These are phyloP conservation scores for Aureobasidium pullulans DNA, from an alignment of 2,329 filamentous ascomycete species.

Conservation along the genomic window DNA sequence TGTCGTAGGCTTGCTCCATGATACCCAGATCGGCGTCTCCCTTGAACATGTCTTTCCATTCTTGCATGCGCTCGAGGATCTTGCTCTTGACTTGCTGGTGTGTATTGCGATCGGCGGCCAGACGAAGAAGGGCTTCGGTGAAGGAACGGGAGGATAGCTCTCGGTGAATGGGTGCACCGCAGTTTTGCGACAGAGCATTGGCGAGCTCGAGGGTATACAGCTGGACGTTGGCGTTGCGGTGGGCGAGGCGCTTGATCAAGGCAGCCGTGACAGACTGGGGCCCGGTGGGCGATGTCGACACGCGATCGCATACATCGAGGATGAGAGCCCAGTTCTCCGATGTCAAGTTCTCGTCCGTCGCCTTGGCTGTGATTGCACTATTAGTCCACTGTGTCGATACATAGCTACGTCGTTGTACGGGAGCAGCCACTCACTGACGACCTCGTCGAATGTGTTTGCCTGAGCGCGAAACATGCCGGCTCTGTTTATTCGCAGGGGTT, in stretches of 20 bases:
- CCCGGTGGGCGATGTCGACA: conserved; percentile 27
- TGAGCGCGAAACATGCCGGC: conserved; percentile 38
- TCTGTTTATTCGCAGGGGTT: not conserved
- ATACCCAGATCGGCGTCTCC: conserved; percentile 87
- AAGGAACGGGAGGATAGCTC: conserved; percentile 87
- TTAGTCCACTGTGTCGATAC: not conserved
- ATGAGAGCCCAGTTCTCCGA: conserved; percentile 69
- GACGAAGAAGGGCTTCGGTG: conserved; percentile 83
- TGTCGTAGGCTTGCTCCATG: conserved; percentile 92
- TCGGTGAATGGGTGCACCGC: conserved; percentile 76
- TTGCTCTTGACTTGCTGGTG: conserved; percentile 95
- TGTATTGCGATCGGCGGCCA: conserved; percentile 88
- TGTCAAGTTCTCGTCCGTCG: conserved; percentile 97
- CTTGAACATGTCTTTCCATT: conserved; percentile 92
- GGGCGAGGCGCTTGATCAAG: conserved; percentile 84
- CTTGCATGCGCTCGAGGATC: conserved; percentile 92
- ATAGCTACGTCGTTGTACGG: not conserved
- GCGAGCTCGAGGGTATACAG: conserved; percentile 91
- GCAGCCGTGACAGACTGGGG: conserved; percentile 60
- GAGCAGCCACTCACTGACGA: conserved; percentile 49
- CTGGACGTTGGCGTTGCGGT: conserved; percentile 93
- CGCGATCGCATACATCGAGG: conserved; percentile 39
- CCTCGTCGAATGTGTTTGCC: conserved; percentile 58
- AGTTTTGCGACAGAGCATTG: conserved; percentile 88
- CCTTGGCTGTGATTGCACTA: conserved; percentile 50